Evolutionary conservation across 2,329 filamentous ascomycete species (phyloP).

Genomic region (Helicocarpus griseus): DNA sequence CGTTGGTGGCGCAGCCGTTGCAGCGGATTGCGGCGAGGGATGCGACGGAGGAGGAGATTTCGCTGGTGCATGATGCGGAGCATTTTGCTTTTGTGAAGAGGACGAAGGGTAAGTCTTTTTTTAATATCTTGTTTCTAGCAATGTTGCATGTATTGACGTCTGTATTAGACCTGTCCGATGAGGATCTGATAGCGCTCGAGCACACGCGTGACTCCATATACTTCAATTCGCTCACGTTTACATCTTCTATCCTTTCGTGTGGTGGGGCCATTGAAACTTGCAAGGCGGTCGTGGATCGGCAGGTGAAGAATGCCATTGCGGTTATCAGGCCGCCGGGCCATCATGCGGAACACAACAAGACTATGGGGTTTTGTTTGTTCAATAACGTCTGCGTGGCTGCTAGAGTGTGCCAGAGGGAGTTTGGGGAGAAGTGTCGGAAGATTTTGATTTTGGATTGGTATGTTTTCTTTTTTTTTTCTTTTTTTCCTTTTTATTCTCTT

Average conservation of each 20-base stretch:
- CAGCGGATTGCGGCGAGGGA: conserved; percentile 65
- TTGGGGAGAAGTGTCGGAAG: conserved; percentile 72
- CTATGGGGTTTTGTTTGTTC: conserved; percentile 95
- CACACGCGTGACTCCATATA: conserved; percentile 67
- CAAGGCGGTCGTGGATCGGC: conserved; percentile 72
- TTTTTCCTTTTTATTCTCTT: not conserved
- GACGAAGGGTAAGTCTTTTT: conserved; percentile 32
- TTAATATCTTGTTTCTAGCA: not conserved
- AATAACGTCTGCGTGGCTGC: conserved; percentile 94
- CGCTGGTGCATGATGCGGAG: conserved; percentile 62
- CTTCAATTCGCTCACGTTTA: conserved; percentile 71
- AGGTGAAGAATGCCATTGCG: conserved; percentile 89
- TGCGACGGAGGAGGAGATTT: conserved; percentile 71
- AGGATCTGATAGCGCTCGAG: conserved; percentile 60
- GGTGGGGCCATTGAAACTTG: conserved; percentile 95
- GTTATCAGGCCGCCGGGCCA: conserved; percentile 92
- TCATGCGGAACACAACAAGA: conserved; percentile 75
- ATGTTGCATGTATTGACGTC: not conserved
- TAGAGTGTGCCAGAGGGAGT: conserved; percentile 74
- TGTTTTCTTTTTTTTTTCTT: conserved; percentile 21
- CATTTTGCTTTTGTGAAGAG: conserved; percentile 72
- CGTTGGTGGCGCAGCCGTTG: conserved; percentile 45
- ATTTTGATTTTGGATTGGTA: conserved; percentile 91
- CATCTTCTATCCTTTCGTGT: conserved; percentile 71
- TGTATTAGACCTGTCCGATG: conserved; percentile 36